Conservation (phyloP, 495 filamentous ascomycete species). For the Neurospora sp. region DNA sequence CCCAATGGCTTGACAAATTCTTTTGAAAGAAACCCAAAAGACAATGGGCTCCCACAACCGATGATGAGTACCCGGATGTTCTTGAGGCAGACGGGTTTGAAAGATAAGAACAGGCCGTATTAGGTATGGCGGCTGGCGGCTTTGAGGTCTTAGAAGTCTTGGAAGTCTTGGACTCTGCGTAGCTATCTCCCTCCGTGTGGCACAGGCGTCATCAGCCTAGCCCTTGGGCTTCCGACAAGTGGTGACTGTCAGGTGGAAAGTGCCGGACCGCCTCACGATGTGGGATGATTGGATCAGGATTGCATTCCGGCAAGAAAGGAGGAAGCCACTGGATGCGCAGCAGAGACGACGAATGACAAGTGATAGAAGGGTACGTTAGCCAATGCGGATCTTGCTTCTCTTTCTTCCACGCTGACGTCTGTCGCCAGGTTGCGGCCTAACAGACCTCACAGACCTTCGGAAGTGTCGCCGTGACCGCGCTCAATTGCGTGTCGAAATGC, state of each 20-base stretch:
- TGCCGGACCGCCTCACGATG: neutral
- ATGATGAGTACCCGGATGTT: neutral
- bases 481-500: neutral
- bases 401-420: neutral
- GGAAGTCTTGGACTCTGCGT: neutral
- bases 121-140: neutral
- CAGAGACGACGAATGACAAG: neutral
- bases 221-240: neutral
- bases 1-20: neutral
- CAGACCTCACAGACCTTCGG: neutral
- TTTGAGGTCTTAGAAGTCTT: neutral
- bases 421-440: neutral
- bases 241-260: neutral
- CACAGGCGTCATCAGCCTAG: neutral
- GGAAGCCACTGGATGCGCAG: neutral
- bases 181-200: neutral
- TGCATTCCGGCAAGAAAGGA: neutral
- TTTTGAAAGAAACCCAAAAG: neutral
- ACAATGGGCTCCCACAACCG: neutral
- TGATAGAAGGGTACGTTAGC: neutral
- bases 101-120: neutral
- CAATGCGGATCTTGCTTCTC: neutral
- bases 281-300: neutral
- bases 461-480: neutral
- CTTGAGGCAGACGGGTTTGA: neutral